Percentiles rank a stretch among this genome's conserved stretches.
These are phyloP conservation scores for Solanum hybrid DNA, from an alignment of 305 asterid species.

Conservation along the genomic window DNA sequence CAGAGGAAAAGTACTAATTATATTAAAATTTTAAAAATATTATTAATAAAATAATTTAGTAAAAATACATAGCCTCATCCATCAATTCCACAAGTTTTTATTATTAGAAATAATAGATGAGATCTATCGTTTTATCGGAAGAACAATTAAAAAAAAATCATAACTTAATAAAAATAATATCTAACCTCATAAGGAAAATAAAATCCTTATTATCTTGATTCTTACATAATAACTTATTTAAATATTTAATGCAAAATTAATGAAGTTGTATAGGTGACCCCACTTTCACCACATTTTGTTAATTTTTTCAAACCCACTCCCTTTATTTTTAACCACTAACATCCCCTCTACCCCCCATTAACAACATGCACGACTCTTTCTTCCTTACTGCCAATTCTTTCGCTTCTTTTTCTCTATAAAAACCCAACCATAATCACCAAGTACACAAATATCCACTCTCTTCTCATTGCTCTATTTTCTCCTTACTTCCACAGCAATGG, in stretches of 20 bases:
- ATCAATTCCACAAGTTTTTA: neutral
- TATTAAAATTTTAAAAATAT: too few species aligned
- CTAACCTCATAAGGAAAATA: neutral
- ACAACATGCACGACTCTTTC: neutral
- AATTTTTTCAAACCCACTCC: neutral
- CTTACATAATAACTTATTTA: neutral
- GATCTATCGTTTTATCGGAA: too few species aligned
- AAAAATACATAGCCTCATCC: neutral
- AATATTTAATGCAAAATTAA: neutral
- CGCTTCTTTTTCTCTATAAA: neutral
- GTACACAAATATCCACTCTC: neutral
- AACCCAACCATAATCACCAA: neutral
- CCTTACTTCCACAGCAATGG: neutral
- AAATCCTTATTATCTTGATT: neutral
- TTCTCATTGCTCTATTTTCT: neutral
- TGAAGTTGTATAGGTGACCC: neutral
- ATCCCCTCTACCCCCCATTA: constrained; percentile 4
- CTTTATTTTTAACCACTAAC: constrained; percentile 12
- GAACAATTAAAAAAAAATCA: too few species aligned
- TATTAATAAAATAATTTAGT: too few species aligned
- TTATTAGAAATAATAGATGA: neutral
- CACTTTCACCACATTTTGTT: neutral
- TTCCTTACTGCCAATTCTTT: neutral
- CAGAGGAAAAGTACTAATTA: too few species aligned
- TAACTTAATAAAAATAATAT: too few species aligned